These are phyloP conservation scores for Sungouiozyma ichnusensis DNA, from an alignment of 805 yeast genomes.

Conservation along the genomic window DNA sequence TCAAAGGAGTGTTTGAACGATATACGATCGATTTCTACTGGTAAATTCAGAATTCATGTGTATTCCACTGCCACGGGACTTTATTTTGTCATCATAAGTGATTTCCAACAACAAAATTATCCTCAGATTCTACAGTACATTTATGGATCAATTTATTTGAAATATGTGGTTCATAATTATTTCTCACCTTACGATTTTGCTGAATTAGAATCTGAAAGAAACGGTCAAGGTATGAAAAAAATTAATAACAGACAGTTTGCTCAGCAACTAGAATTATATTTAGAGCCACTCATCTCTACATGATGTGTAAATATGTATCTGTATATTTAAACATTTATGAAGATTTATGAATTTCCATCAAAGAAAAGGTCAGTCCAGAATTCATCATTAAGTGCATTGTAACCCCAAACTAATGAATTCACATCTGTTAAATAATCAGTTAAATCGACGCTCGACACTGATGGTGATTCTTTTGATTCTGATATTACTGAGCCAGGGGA, in stretches of 20 bases:
- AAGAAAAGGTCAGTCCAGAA: conserved; percentile 49
- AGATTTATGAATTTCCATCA: conserved; percentile 1
- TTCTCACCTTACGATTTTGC: conserved; percentile 27
- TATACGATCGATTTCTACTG: conserved; percentile 43
- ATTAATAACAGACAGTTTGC: conserved; percentile 24
- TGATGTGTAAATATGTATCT: conserved; percentile 2
- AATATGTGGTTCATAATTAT: conserved; percentile 22
- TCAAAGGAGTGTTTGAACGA: conserved; percentile 27
- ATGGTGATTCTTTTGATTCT: conserved; percentile 28
- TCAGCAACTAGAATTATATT: conserved; percentile 19
- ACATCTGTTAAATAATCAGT: conserved; percentile 26
- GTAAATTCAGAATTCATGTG: conserved; percentile 68
- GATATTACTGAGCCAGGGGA: background rate
- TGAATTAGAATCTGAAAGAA: conserved; percentile 18
- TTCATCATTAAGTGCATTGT: conserved; percentile 53
- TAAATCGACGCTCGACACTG: conserved; percentile 27
- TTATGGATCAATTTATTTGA: conserved; percentile 25
- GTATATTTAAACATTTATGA: background rate
- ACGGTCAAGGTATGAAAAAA: conserved; percentile 27
- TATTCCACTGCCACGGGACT: conserved; percentile 72
- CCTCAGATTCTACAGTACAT: conserved; percentile 22
- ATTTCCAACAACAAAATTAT: conserved; percentile 31
- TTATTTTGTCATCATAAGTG: conserved; percentile 66
- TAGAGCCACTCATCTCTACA: conserved; percentile 22
- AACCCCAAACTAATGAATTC: conserved; percentile 37